Conservation (phyloP, 768 basidiomycete species). For the Mycena venus region DNA sequence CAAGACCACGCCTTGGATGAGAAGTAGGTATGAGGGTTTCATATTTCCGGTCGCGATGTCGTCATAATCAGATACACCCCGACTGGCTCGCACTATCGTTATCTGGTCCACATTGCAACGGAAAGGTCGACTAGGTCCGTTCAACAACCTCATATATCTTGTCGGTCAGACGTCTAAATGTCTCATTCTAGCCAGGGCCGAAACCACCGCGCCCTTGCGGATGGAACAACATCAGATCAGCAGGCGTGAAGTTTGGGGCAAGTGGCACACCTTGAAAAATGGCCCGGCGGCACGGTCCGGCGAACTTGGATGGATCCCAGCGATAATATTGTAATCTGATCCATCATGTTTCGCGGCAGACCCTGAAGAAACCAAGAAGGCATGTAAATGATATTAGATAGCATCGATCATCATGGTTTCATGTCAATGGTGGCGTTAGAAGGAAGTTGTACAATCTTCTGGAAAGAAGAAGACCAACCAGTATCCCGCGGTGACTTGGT, state of each 20-base stretch:
- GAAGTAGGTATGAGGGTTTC: too few relatives aligned
- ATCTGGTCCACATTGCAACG: too few relatives aligned
- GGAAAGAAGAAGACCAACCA: background rate
- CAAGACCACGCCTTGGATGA: too few relatives aligned
- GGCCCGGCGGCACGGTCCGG: background rate
- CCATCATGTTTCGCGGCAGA: background rate
- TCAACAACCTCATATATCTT: too few relatives aligned
- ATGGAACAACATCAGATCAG: too few relatives aligned
- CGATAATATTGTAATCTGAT: background rate
- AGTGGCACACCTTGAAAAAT: background rate
- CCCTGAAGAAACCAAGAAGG: constrained; percentile 10
- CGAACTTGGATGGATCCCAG: background rate
- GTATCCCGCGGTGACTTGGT: background rate
- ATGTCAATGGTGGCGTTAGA: constrained; percentile 9
- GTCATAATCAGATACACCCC: too few relatives aligned
- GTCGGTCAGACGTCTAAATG: too few relatives aligned
- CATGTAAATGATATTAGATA: background rate
- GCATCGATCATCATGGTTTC: background rate
- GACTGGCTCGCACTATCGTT: too few relatives aligned
- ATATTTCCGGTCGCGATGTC: too few relatives aligned
- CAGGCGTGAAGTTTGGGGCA: background rate
- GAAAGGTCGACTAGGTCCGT: too few relatives aligned
- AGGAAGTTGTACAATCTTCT: background rate
- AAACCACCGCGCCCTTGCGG: too few relatives aligned
- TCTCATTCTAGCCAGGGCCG: too few relatives aligned